Base-by-base conservation (phyloP, 2,329 filamentous ascomycete genomes). In the Ophiostoma perfectum region DNA sequence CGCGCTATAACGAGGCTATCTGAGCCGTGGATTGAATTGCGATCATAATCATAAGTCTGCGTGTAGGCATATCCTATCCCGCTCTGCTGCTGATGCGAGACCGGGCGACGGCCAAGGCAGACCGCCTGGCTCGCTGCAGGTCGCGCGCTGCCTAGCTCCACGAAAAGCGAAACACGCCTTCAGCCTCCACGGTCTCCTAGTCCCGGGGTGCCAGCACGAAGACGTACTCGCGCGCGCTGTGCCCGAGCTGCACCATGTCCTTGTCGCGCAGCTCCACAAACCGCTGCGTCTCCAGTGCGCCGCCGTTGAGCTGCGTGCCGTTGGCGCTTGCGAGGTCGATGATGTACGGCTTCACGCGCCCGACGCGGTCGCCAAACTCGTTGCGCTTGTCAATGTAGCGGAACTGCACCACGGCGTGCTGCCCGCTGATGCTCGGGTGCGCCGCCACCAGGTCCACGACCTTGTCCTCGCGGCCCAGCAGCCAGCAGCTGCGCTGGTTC, bases 321-420 rank as follows among this genome's bases (percentile, higher is more conserved):
- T 98, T 97, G 64, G 91, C 91, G 74, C 92, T 97, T 74, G 97
- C 93, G 65, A 99, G 80, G 78, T 99, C 95, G 72, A 99, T 92
- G 8, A 98, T 77, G 79, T 98, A 99, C 0, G 93, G 93, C 79
- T 87, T 90, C 63, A 93, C 90, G 71, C 83, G 89, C 36, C 91
- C 92, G 69, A 89, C 83, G 75, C 88, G 90, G 76, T 97, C 93
- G 36, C 93, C 93, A 76, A 86, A 96, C 78, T 97, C 92, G 73
- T 96, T 92, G 71, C 86, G 86, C 78, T 90, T 93, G 75, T 92
- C 90, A 27, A 90, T 86, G 75, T 92, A 89, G 49, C 95, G 88
- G 75, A 99, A 99, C 77, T 99, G 95, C 60, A 99, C 85, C 8
- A 93, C 95, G 0, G 94, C 94, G 77, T 99, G 95, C 79, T 99